Percentiles rank a stretch among this genome's conserved stretches.
These are phyloP conservation scores for Globisporangium barbulae DNA, from an alignment of 352 stramenopile species.

Conservation along the genomic window DNA sequence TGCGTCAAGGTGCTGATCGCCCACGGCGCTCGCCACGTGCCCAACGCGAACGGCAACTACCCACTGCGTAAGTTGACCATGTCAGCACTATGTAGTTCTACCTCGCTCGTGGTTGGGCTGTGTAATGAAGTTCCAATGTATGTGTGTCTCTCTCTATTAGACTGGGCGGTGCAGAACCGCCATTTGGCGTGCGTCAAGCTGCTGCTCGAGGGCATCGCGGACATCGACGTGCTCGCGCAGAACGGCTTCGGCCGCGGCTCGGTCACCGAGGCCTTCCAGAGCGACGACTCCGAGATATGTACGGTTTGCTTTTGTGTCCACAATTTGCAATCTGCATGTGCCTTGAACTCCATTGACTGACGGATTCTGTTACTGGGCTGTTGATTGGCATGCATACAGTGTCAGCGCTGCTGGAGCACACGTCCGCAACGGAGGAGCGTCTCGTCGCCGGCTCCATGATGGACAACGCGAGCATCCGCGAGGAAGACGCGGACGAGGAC, in stretches of 20 bases:
- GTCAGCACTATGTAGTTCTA: background rate
- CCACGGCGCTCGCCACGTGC: slow-evolving; percentile 50
- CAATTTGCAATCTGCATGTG: background rate
- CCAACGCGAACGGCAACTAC: slow-evolving; percentile 72
- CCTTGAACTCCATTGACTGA: background rate
- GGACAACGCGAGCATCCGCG: slow-evolving; percentile 59
- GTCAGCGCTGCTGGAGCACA: slow-evolving; percentile 69
- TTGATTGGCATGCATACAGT: slow-evolving; percentile 30
- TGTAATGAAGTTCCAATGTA: background rate
- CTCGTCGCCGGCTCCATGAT: slow-evolving; percentile 71
- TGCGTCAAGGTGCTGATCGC: slow-evolving; percentile 64
- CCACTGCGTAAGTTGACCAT: slow-evolving; percentile 55
- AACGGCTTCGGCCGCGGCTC: slow-evolving; percentile 81
- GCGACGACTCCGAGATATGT: slow-evolving; percentile 84
- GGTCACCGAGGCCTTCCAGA: slow-evolving; percentile 81
- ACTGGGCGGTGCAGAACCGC: slow-evolving; percentile 88
- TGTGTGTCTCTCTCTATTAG: slow-evolving; percentile 21
- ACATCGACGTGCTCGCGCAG: slow-evolving; percentile 80
- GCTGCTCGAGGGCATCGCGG: slow-evolving; percentile 53
- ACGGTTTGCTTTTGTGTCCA: slow-evolving; percentile 15
- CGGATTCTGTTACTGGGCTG: background rate
- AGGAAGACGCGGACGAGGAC: slow-evolving; percentile 63
- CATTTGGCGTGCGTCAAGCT: slow-evolving; percentile 78
- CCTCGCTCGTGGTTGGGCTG: background rate
- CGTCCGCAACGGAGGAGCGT: slow-evolving; percentile 71